Percentiles rank a stretch among this genome's conserved stretches.
phyloP scores from a whole-genome alignment of 208 protist genomes.

The Leishmania tarentolae region DNA sequence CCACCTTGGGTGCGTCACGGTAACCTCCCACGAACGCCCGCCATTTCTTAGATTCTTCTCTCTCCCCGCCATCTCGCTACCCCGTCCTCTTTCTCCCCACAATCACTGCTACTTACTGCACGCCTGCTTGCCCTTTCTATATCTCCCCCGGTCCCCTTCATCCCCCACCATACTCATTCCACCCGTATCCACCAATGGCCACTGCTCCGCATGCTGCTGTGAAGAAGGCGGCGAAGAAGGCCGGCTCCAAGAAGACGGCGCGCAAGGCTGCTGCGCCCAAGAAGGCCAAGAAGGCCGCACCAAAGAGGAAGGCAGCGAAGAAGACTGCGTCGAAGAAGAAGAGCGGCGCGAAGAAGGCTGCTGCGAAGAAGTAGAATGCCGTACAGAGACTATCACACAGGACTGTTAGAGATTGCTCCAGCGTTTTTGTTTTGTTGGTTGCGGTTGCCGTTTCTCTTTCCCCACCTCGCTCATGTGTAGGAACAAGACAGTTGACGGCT shows the following conservation, averaged over 20 bases:
- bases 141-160: background rate
- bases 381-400: background rate
- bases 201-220: slow-evolving; percentile 20
- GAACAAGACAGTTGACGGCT: background rate
- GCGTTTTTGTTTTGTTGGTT: background rate
- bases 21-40: background rate
- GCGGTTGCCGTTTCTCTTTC: slow-evolving; percentile 4
- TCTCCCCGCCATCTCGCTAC: background rate
- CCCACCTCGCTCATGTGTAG: background rate
- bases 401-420: background rate
- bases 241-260: slow-evolving; percentile 9
- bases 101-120: background rate
- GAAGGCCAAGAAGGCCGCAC: slow-evolving; percentile 34
- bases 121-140: background rate
- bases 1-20: background rate
- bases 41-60: background rate
- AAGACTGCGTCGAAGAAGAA: slow-evolving; percentile 28
- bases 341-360: background rate
- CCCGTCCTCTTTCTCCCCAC: background rate
- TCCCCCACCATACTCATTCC: background rate
- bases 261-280: slow-evolving; percentile 31
- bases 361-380: slow-evolving; percentile 15
- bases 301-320: slow-evolving; percentile 28
- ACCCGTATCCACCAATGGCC: slow-evolving; percentile 2
- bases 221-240: slow-evolving; percentile 37